Evolutionary conservation across 495 filamentous ascomycete genomes (phyloP).

Genomic region (Penicillium atrosanguineum): DNA sequence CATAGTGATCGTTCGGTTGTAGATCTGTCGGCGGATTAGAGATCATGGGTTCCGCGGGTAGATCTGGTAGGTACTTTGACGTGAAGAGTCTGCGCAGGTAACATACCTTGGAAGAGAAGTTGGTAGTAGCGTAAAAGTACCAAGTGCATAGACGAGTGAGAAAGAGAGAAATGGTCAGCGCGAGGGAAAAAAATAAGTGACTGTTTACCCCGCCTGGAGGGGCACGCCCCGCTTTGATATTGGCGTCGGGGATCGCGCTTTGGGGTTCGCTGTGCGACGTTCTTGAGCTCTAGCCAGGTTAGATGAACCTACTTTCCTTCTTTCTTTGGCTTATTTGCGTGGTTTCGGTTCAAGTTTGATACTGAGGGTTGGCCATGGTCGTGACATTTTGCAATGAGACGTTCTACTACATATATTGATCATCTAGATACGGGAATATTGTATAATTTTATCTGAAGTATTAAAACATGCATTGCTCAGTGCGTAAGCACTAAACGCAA

Average conservation of each 20-base stretch:
- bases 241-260: neutral
- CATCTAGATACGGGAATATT: too few relatives aligned
- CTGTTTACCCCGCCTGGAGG: conserved; percentile 19
- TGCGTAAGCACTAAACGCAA: too few relatives aligned
- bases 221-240: conserved; percentile 5
- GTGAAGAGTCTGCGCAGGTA: neutral
- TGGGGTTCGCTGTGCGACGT: neutral
- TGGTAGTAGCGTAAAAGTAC: neutral
- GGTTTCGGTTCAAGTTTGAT: neutral
- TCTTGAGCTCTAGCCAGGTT: neutral
- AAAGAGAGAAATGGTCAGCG: conserved; percentile 14
- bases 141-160: conserved; percentile 7
- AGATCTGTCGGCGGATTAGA: neutral
- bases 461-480: too few relatives aligned
- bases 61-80: neutral
- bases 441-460: too few relatives aligned
- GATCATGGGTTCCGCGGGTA: too few relatives aligned
- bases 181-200: neutral
- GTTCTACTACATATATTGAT: too few relatives aligned
- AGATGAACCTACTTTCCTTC: neutral
- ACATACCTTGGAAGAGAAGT: neutral
- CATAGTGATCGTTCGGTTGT: conserved; percentile 14
- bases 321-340: neutral
- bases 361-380: neutral
- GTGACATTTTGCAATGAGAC: too few relatives aligned